A percentile compares a stretch with the other conserved stretches of the same genome.
These are phyloP conservation scores for Rosa persica DNA, from an alignment of 306 rosid genomes.

Conservation along the genomic window DNA sequence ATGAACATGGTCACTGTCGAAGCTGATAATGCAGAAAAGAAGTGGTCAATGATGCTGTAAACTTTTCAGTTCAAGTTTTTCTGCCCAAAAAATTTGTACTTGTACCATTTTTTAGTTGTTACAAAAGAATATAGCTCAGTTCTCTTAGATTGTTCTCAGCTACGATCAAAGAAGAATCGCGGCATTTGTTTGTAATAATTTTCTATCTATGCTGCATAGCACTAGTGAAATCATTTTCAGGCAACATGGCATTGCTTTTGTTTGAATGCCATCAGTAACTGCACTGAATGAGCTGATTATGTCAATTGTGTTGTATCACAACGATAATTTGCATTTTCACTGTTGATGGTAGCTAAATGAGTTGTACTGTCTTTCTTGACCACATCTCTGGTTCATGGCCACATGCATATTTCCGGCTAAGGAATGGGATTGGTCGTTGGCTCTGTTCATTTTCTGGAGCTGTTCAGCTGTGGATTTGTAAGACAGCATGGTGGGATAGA, in stretches of 20 bases:
- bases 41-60: background rate
- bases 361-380: too few species aligned
- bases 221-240: background rate
- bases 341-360: background rate
- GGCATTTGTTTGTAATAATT: constrained; percentile 7
- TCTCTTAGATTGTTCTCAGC: background rate
- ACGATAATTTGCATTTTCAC: background rate
- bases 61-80: background rate
- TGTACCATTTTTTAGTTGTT: background rate
- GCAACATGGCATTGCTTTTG: background rate
- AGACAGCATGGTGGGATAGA: too few species aligned
- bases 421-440: too few species aligned
- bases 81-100: background rate
- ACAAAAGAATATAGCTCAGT: background rate
- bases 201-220: background rate
- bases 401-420: background rate
- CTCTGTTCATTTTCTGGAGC: too few species aligned
- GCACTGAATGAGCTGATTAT: background rate
- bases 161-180: background rate
- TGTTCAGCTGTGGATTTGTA: too few species aligned
- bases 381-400: too few species aligned
- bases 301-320: too few species aligned
- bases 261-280: background rate
- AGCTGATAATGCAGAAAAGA: background rate
- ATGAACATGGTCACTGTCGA: background rate